These are phyloP conservation scores for Neurospora sp. DNA, from an alignment of 495 filamentous ascomycete species.

Conservation along the genomic window DNA sequence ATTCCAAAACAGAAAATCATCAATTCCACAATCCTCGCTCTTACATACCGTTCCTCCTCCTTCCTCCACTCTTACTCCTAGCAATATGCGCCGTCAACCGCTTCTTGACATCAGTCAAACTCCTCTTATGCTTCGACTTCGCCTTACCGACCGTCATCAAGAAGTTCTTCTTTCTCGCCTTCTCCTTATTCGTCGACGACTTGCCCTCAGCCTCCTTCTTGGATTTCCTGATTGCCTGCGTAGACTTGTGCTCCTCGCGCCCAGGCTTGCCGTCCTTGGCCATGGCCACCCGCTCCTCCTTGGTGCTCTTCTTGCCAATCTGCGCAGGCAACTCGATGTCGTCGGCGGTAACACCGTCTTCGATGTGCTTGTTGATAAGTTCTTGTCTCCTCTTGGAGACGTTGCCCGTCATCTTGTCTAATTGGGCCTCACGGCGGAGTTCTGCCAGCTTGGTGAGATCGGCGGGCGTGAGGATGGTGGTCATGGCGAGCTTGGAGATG, in stretches of 20 bases:
- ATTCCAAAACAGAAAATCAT: background rate
- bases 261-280: constrained; percentile 67
- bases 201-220: constrained; percentile 82
- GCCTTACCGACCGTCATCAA: constrained; percentile 96
- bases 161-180: constrained; percentile 93
- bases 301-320: constrained; percentile 54
- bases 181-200: constrained; percentile 96
- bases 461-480: constrained; percentile 79
- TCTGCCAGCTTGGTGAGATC: constrained; percentile 89
- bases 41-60: constrained; percentile 54
- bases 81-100: constrained; percentile 74
- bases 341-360: constrained; percentile 76
- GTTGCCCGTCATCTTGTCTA: constrained; percentile 49
- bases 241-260: constrained; percentile 68
- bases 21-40: background rate
- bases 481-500: constrained; percentile 63
- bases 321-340: constrained; percentile 74
- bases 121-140: constrained; percentile 83
- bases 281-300: constrained; percentile 71
- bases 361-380: constrained; percentile 51
- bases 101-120: constrained; percentile 70
- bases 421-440: constrained; percentile 59
- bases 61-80: constrained; percentile 72
- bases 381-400: constrained; percentile 36
- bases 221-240: constrained; percentile 67